These are phyloP conservation scores for Dothideomycetes sp. DNA, from an alignment of 2,329 filamentous ascomycete genomes.

Conservation along the genomic window DNA sequence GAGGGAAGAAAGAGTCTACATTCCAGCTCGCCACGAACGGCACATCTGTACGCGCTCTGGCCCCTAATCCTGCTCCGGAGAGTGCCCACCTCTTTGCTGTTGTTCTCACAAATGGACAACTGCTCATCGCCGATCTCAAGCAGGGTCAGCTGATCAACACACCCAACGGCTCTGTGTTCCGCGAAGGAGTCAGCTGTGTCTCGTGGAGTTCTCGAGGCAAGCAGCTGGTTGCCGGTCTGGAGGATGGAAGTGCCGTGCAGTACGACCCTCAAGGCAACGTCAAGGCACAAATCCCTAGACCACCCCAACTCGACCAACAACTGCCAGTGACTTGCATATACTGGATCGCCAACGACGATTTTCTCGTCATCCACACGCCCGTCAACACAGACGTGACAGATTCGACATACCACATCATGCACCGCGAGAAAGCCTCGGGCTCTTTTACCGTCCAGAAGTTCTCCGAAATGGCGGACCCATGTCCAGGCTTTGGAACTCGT, in stretches of 20 bases:
- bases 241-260: constrained; percentile 69
- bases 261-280: constrained; percentile 71
- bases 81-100: constrained; percentile 69
- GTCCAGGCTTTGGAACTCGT: constrained; percentile 52
- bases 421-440: constrained; percentile 49
- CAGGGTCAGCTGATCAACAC: constrained; percentile 50
- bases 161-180: constrained; percentile 54
- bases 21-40: constrained; percentile 72
- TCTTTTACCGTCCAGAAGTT: constrained; percentile 66
- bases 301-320: constrained; percentile 54
- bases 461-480: constrained; percentile 56
- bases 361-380: constrained; percentile 71
- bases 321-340: constrained; percentile 46
- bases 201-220: constrained; percentile 93
- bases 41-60: constrained; percentile 61
- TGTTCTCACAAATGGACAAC: constrained; percentile 68
- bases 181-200: constrained; percentile 67
- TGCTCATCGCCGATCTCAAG: constrained; percentile 75
- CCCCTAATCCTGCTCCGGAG: constrained; percentile 70
- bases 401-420: constrained; percentile 73
- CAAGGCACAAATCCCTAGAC: constrained; percentile 71
- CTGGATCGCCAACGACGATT: constrained; percentile 84
- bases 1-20: constrained; percentile 56
- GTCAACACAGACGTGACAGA: constrained; percentile 33
- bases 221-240: constrained; percentile 78